phyloP scores from a whole-genome alignment of 139 green algal genomes.

The Ettlia oleoabundans region DNA sequence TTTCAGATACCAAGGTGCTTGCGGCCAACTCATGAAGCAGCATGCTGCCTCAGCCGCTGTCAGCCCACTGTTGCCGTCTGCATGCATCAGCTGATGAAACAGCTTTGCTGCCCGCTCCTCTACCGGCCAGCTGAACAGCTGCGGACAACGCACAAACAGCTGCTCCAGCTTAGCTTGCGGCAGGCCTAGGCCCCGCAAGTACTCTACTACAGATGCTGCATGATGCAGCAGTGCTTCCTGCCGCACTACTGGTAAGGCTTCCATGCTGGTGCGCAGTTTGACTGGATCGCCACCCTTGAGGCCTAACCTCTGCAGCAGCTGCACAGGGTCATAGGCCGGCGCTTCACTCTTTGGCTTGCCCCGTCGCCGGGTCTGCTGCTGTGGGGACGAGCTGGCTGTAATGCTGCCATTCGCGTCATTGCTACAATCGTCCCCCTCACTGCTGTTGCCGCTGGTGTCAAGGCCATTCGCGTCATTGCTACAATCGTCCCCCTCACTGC shows the following conservation, averaged over 20 bases:
- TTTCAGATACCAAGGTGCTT: not conserved
- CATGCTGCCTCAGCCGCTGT: not conserved
- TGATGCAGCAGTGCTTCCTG: not conserved
- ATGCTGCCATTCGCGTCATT: too few species aligned
- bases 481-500: too few species aligned
- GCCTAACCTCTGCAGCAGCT: slow-evolving; percentile 5
- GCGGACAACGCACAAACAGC: not conserved
- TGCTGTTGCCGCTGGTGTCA: too few species aligned
- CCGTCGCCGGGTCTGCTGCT: too few species aligned
- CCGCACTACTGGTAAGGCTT: not conserved
- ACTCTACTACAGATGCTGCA: not conserved
- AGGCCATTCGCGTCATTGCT: too few species aligned
- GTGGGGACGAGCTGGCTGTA: too few species aligned
- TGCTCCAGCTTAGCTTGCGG: not conserved
- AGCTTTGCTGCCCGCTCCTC: slow-evolving; percentile 5
- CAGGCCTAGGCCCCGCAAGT: not conserved
- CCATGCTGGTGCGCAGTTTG: not conserved
- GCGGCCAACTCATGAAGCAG: not conserved
- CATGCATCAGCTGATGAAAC: not conserved
- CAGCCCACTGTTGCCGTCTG: not conserved
- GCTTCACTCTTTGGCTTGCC: not conserved
- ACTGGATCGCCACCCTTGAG: not conserved
- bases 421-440: too few species aligned
- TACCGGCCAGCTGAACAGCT: slow-evolving; percentile 1
- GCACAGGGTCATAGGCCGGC: not conserved